A percentile compares a stretch with the other conserved stretches of the same genome.
Conservation (phyloP, 441 rosid species). For the Pelargonium fulgidum region DNA sequence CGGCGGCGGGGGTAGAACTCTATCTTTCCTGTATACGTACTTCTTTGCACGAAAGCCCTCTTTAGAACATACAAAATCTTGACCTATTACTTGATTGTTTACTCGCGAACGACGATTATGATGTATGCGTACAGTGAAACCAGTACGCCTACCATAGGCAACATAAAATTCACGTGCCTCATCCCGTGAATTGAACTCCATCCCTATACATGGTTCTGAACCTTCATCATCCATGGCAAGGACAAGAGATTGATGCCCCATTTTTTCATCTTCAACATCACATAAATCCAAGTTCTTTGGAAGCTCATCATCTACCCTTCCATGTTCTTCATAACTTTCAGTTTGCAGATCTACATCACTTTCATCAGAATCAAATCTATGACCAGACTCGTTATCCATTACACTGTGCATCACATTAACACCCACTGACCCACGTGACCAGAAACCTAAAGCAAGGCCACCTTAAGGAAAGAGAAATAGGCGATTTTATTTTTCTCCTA, state of each 20-base stretch:
- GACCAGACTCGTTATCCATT: constrained; percentile 18
- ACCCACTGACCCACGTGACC: not conserved
- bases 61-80: constrained; percentile 19
- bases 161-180: constrained; percentile 16
- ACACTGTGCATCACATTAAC: not conserved
- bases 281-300: constrained; percentile 11
- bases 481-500: not conserved
- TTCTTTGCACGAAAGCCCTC: constrained; percentile 19
- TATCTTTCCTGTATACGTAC: constrained; percentile 16
- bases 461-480: not conserved
- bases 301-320: constrained; percentile 10
- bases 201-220: constrained; percentile 9
- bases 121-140: constrained; percentile 13
- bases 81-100: constrained; percentile 18
- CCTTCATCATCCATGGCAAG: not conserved
- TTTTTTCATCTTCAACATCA: constrained; percentile 10
- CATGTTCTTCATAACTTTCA: constrained; percentile 16
- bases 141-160: constrained; percentile 17
- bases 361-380: constrained; percentile 22
- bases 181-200: constrained; percentile 13
- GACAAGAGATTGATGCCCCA: constrained; percentile 2
- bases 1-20: constrained; percentile 20
- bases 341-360: constrained; percentile 22
- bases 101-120: constrained; percentile 17
- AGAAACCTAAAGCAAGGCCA: not conserved